Conservation (phyloP, 116 monocot genomes). For the Phalaenopsis hybrid region DNA sequence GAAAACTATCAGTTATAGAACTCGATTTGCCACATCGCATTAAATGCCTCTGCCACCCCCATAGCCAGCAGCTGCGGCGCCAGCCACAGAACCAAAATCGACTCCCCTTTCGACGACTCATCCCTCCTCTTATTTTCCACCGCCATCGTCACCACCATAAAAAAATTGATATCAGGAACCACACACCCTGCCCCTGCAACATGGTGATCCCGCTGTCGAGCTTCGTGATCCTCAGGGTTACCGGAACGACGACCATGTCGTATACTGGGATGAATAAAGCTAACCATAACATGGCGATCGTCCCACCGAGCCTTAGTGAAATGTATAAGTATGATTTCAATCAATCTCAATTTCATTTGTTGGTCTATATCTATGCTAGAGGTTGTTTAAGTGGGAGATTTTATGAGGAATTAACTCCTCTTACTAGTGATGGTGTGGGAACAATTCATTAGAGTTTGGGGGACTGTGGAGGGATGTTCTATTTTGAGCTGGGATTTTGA, state of each 20-base stretch:
- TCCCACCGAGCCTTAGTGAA: too few relatives aligned
- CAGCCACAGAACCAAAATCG: conserved; percentile 34
- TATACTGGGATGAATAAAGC: too few relatives aligned
- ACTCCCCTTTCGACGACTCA: background rate
- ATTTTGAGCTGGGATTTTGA: too few relatives aligned
- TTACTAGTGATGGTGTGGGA: too few relatives aligned
- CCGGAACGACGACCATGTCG: conserved; percentile 20
- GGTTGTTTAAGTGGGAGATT: too few relatives aligned
- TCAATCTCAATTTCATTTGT: too few relatives aligned
- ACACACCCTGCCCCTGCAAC: conserved; percentile 15
- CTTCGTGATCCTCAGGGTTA: conserved; percentile 10
- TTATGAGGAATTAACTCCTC: too few relatives aligned
- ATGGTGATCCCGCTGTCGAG: conserved; percentile 16
- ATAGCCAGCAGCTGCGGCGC: conserved; percentile 33
- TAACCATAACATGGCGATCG: too few relatives aligned
- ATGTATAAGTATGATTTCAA: too few relatives aligned
- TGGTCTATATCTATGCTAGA: too few relatives aligned
- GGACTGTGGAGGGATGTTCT: too few relatives aligned
- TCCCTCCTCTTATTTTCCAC: conserved; percentile 31
- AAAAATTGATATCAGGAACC: conserved; percentile 15
- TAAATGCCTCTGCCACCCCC: conserved; percentile 47
- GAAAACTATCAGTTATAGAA: conserved; percentile 54
- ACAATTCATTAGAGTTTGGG: too few relatives aligned
- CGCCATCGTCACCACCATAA: conserved; percentile 32
- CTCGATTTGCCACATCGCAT: conserved; percentile 42